A percentile compares a stretch with the other conserved stretches of the same genome.
Conservation (phyloP, 164 flowering plant genomes). For the Tetrastigma voinierianum region DNA sequence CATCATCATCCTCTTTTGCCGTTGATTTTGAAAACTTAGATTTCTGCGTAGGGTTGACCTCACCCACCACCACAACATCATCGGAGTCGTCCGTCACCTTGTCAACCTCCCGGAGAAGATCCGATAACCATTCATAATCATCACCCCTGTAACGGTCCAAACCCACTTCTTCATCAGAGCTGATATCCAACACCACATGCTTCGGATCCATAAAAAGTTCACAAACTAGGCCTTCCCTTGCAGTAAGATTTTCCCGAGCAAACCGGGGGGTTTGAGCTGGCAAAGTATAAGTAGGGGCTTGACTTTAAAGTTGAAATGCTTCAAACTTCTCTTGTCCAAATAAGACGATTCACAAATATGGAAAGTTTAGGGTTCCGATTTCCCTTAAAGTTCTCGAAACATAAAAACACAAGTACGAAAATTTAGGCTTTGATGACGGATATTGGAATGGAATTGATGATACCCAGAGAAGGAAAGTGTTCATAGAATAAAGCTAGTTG, state of each 20-base stretch:
- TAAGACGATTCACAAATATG: not conserved
- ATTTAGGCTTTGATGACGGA: too few species aligned
- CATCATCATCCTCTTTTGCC: constrained; percentile 23
- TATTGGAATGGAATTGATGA: too few species aligned
- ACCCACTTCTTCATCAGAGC: constrained; percentile 48
- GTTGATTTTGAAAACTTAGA: constrained; percentile 15
- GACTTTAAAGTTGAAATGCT: too few species aligned
- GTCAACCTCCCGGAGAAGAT: constrained; percentile 26
- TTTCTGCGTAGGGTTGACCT: constrained; percentile 20
- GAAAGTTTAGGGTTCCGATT: not conserved
- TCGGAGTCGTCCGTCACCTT: constrained; percentile 29
- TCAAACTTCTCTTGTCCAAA: too few species aligned
- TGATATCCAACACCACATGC: constrained; percentile 29
- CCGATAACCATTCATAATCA: constrained; percentile 39
- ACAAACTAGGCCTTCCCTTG: constrained; percentile 3
- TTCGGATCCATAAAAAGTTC: constrained; percentile 18
- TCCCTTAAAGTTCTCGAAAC: too few species aligned
- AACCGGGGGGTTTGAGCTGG: too few species aligned
- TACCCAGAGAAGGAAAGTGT: too few species aligned
- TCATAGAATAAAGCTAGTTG: not conserved
- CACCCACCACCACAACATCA: constrained; percentile 44
- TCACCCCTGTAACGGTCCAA: constrained; percentile 14
- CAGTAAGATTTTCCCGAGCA: too few species aligned
- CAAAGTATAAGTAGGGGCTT: too few species aligned
- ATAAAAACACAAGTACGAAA: too few species aligned